phyloP scores from a whole-genome alignment of 2,329 filamentous ascomycete genomes.

The Ophiostoma sp. region DNA sequence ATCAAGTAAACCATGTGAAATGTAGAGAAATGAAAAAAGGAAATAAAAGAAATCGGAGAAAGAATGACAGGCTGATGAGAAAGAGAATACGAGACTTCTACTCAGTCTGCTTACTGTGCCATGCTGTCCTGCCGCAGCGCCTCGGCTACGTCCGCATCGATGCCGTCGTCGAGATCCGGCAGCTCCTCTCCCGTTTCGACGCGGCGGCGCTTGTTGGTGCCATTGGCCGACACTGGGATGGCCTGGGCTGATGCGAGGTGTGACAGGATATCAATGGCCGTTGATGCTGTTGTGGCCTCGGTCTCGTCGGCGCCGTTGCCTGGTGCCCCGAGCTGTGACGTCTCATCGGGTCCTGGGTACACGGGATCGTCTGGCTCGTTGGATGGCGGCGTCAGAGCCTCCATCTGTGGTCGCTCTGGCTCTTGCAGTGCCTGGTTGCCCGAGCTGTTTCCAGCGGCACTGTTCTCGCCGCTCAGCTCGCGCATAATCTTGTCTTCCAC shows the following conservation, averaged over 20 bases:
- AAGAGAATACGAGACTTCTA: not conserved
- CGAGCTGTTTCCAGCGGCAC: slow-evolving; percentile 41
- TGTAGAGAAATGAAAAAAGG: not conserved
- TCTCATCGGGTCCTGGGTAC: not conserved
- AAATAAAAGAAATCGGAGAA: not conserved
- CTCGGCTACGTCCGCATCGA: slow-evolving; percentile 53
- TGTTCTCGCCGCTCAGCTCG: slow-evolving; percentile 56
- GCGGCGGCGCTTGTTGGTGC: slow-evolving; percentile 53
- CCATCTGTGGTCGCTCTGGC: slow-evolving; percentile 42
- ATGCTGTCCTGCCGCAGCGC: slow-evolving; percentile 40
- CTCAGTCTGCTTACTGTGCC: not conserved
- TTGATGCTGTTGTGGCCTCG: not conserved
- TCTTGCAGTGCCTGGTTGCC: slow-evolving; percentile 36
- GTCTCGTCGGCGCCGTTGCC: not conserved
- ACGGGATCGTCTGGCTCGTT: slow-evolving; percentile 14
- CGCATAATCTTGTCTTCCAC: slow-evolving; percentile 90
- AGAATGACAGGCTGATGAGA: not conserved
- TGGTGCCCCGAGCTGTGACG: not conserved
- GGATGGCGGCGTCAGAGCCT: slow-evolving; percentile 50
- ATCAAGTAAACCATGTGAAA: not conserved
- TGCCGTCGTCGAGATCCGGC: slow-evolving; percentile 51
- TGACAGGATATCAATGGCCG: slow-evolving; percentile 5
- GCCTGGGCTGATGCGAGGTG: slow-evolving; percentile 5
- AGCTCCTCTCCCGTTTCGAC: slow-evolving; percentile 49
- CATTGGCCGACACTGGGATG: slow-evolving; percentile 46